Base-by-base conservation (phyloP, 2,329 filamentous ascomycete genomes). In the Microdochium trichocladiopsis region DNA sequence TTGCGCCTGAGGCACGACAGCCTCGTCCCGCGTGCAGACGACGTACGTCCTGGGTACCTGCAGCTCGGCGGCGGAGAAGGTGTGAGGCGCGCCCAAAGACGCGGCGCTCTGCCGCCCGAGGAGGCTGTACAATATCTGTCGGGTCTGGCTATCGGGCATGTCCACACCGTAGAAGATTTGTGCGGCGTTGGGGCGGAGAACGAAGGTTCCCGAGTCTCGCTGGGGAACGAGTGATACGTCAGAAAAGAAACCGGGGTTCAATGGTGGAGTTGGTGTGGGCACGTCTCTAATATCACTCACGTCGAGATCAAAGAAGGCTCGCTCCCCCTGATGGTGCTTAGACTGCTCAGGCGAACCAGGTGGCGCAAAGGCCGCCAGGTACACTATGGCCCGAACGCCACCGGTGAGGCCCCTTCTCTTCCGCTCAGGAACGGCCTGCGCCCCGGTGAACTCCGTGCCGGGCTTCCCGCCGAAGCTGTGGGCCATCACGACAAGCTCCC, bases 341-440 rank as follows among this genome's bases (percentile, higher is more conserved):
- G 56, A 4, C 50, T 51, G 12, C 53, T 56, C n/a, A 53, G 55
- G 10, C 57, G 58, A 21, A 61, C 9, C 8, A 53, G 10, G 2
- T 47, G 65, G 41, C 2, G 62, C 62, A 45, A 65, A 60, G 0
- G 64, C 56, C 0, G 64, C 51, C 2, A 69, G 47, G 33, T 63
- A 68, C 1, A 67, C 45, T 12, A 66, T 53, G 1, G 59, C 52
- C 3, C 56, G 61, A 21, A 69, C 57, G 2, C 67, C 66, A 10
- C 66, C 67, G n/a, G n/a, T n/a, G n/a, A n/a, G n/a, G n/a, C n/a
- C n/a, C n/a, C n/a, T n/a, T n/a, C n/a, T n/a, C n/a, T 2, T 50
- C 11, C 2, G 28, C 28, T 33, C 14, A 14, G 8, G 28, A 33
- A 14, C 28, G 8, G 28, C 14, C 28, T 14, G 28, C 28, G 8